These are phyloP conservation scores for Dichomitus squalens DNA, from an alignment of 1,284 basidiomycete species.

Conservation along the genomic window DNA sequence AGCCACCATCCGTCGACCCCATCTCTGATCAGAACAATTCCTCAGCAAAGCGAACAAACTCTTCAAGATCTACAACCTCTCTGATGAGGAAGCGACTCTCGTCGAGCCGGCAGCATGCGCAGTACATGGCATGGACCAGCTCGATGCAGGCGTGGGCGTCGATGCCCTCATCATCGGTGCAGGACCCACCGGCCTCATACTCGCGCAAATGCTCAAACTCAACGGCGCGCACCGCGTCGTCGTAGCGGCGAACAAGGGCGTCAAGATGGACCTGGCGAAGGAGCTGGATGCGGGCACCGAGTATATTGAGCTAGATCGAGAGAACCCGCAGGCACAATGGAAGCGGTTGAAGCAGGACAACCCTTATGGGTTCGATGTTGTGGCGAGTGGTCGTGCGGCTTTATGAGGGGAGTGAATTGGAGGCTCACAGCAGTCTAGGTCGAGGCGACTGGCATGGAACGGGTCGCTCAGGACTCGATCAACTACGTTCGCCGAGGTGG, in stretches of 20 bases:
- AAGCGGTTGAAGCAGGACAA: slow-evolving; percentile 74
- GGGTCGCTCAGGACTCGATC: slow-evolving; percentile 78
- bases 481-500: slow-evolving; percentile 84
- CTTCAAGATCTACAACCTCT: slow-evolving; percentile 83
- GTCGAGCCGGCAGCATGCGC: slow-evolving; percentile 88
- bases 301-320: slow-evolving; percentile 81
- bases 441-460: slow-evolving; percentile 85
- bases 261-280: slow-evolving; percentile 84
- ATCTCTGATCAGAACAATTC: not conserved
- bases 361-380: slow-evolving; percentile 87
- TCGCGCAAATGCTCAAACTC: slow-evolving; percentile 83
- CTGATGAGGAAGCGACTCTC: slow-evolving; percentile 88
- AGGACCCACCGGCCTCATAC: slow-evolving; percentile 81
- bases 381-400: slow-evolving; percentile 38
- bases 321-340: slow-evolving; percentile 81
- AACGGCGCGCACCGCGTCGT: slow-evolving; percentile 79
- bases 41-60: slow-evolving; percentile 67
- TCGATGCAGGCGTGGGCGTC: slow-evolving; percentile 74
- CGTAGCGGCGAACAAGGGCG: slow-evolving; percentile 82
- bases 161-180: slow-evolving; percentile 80
- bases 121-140: slow-evolving; percentile 86
- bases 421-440: slow-evolving; percentile 38
- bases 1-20: slow-evolving; percentile 31
- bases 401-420: not conserved
- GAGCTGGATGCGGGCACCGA: slow-evolving; percentile 77